Conservation (phyloP, 192 early-diverging fungal species). For the Coemansia sp. region DNA sequence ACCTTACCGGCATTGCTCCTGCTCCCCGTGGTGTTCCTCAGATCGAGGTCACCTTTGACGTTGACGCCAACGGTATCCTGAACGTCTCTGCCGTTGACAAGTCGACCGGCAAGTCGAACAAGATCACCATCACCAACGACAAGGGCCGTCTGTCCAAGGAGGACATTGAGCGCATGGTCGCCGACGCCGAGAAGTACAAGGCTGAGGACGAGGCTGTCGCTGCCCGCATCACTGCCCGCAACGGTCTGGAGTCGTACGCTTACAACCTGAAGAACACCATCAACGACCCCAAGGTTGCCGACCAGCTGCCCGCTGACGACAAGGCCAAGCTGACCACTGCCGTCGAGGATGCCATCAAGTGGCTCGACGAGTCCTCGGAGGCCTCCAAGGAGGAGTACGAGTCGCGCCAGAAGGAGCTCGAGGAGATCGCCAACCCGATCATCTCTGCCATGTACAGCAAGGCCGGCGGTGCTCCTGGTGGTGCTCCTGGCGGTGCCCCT, state of each 20-base stretch:
- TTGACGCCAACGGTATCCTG: constrained; percentile 97
- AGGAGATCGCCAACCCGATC: constrained; percentile 94
- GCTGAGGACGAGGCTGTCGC: constrained; percentile 95
- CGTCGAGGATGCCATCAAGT: constrained; percentile 90
- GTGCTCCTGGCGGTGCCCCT: constrained; percentile 60
- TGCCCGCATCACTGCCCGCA: constrained; percentile 86
- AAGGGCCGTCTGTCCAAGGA: constrained; percentile 98
- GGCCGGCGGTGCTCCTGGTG: constrained; percentile 68
- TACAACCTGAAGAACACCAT: constrained; percentile 97
- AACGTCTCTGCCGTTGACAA: constrained; percentile 94
- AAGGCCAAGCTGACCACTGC: constrained; percentile 85
- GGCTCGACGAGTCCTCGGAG: constrained; percentile 93
- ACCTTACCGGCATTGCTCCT: constrained; percentile 94
- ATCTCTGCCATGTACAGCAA: constrained; percentile 92
- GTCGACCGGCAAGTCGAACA: constrained; percentile 91
- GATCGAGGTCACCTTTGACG: constrained; percentile 96
- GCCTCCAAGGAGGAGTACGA: constrained; percentile 98
- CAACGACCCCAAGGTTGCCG: constrained; percentile 76
- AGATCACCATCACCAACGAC: constrained; percentile 99
- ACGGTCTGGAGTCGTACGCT: constrained; percentile 94
- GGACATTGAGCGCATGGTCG: constrained; percentile 97
- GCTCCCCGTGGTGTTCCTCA: constrained; percentile 96
- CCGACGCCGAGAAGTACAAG: constrained; percentile 93
- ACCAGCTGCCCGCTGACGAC: constrained; percentile 80
- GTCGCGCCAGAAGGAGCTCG: constrained; percentile 90